Conservation (phyloP, 202 grass and related monocot species). For the Carex sylvatica region DNA sequence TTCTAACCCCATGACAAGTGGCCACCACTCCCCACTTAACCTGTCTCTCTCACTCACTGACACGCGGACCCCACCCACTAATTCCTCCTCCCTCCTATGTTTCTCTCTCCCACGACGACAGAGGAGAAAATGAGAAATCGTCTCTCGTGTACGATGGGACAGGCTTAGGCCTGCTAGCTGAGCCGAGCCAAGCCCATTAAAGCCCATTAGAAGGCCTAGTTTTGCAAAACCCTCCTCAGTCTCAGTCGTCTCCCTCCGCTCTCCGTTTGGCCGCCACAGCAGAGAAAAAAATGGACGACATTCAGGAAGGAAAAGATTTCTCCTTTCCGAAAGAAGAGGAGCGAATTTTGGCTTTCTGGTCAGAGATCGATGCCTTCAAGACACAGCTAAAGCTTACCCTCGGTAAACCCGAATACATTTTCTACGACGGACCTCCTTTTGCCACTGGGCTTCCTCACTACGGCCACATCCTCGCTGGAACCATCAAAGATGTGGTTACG, state of each 20-base stretch:
- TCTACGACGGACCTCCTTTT: constrained; percentile 92
- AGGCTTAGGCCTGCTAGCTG: no score
- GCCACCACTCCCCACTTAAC: no score
- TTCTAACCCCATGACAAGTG: no score
- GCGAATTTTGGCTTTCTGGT: constrained; percentile 59
- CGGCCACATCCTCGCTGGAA: constrained; percentile 92
- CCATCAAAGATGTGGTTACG: constrained; percentile 99
- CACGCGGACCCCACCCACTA: no score
- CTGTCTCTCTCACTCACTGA: no score
- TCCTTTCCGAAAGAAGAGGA: constrained; percentile 82
- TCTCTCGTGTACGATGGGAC: no score
- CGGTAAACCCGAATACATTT: constrained; percentile 83
- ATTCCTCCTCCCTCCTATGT: no score
- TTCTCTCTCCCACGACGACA: no score
- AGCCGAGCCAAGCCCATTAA: not conserved
- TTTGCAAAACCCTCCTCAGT: no score
- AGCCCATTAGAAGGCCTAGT: no score
- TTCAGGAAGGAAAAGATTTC: constrained; percentile 90
- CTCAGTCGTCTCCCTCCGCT: not conserved
- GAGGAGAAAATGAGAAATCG: no score
- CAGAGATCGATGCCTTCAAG: constrained; percentile 55
- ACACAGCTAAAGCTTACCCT: constrained; percentile 75
- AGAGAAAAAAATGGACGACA: constrained; percentile 59
- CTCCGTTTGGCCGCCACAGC: constrained; percentile 1
- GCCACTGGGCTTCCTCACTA: constrained; percentile 94